A percentile compares a stretch with the other conserved stretches of the same genome.
These are phyloP conservation scores for Colletotrichum cordylinicola DNA, from an alignment of 2,329 filamentous ascomycete genomes.

Conservation along the genomic window DNA sequence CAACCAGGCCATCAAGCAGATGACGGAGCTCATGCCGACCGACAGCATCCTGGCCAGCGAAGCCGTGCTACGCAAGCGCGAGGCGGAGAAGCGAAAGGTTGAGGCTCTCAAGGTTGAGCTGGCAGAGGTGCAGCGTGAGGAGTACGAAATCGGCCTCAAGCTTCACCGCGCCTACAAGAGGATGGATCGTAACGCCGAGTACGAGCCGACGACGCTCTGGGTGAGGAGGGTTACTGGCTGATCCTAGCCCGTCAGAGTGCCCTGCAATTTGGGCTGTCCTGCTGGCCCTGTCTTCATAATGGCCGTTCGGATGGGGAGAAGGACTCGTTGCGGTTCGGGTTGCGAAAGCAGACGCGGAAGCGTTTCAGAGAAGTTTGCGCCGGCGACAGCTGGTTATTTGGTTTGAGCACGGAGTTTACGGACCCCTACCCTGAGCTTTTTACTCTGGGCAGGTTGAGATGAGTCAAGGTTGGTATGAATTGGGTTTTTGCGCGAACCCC, in stretches of 20 bases:
- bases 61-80: conserved; percentile 63
- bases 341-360: neutral
- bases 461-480: neutral
- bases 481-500: neutral
- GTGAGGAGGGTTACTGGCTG: conserved; percentile 76
- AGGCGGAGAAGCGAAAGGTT: conserved; percentile 68
- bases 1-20: conserved; percentile 73
- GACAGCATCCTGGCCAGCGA: conserved; percentile 72
- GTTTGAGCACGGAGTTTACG: conserved; percentile 3
- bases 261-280: neutral
- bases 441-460: neutral
- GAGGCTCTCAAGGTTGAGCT: conserved; percentile 70
- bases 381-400: neutral
- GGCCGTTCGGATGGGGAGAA: neutral
- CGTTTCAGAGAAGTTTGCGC: conserved; percentile 16
- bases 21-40: conserved; percentile 78
- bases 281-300: neutral
- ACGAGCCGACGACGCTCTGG: conserved; percentile 76
- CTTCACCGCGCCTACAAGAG: conserved; percentile 78
- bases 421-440: neutral
- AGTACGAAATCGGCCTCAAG: conserved; percentile 79
- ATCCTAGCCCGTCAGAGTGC: neutral
- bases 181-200: conserved; percentile 69
- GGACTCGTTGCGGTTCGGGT: neutral
- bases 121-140: conserved; percentile 75